Percentiles rank a stretch among this genome's conserved stretches.
Conservation (phyloP, 257 asterid genomes). For the Solanum sejunctum region DNA sequence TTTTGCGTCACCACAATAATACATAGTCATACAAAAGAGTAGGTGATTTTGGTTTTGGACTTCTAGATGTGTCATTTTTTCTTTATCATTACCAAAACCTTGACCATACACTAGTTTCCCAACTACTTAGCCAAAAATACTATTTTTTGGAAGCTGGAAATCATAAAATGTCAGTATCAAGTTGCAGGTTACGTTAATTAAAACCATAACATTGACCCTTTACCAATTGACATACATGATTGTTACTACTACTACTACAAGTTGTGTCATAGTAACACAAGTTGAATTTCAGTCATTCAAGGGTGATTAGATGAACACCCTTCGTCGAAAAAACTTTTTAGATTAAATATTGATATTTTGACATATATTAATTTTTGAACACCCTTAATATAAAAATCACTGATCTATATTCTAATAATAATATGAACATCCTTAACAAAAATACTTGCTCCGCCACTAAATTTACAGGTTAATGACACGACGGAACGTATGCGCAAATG, state of each 20-base stretch:
- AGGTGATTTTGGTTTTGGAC: neutral
- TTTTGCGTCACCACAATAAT: neutral
- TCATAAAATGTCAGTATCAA: neutral
- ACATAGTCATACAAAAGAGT: neutral
- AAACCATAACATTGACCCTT: neutral
- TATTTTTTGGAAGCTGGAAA: neutral
- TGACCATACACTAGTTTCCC: neutral
- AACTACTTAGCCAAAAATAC: neutral
- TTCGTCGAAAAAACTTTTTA: too few relatives aligned
- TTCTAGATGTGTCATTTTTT: neutral
- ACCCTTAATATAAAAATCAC: too few relatives aligned
- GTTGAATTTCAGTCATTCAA: neutral
- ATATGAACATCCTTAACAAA: too few relatives aligned
- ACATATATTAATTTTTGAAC: too few relatives aligned
- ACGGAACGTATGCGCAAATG: constrained; percentile 52
- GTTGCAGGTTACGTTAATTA: neutral
- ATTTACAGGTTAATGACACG: constrained; percentile 46
- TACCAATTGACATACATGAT: neutral
- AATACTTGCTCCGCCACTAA: too few relatives aligned
- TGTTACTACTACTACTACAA: neutral
- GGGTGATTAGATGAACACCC: too few relatives aligned
- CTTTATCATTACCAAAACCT: neutral
- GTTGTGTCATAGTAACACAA: neutral
- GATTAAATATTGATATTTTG: too few relatives aligned
- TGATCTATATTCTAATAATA: too few relatives aligned